phyloP scores from a whole-genome alignment of 768 basidiomycete genomes.

The Candolleomyces eurysporus region DNA sequence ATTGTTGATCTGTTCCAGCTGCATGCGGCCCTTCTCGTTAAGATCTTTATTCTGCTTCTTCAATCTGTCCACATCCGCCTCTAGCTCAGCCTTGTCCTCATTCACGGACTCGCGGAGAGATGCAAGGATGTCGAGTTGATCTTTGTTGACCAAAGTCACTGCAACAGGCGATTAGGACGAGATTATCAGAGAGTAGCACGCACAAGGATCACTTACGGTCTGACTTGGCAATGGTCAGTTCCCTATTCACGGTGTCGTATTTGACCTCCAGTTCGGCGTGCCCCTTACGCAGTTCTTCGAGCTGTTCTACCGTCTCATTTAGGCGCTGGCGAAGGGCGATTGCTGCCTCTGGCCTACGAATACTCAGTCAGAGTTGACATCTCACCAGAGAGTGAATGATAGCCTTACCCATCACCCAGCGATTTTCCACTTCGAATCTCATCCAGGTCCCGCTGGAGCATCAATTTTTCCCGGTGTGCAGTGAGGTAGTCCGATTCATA shows the following conservation, averaged over 20 bases:
- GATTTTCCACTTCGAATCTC: conserved; percentile 88
- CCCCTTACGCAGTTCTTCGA: conserved; percentile 66
- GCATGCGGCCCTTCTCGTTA: conserved; percentile 83
- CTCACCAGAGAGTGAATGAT: conserved; percentile 6
- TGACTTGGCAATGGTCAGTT: conserved; percentile 81
- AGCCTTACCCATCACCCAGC: conserved; percentile 71
- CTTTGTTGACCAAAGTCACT: conserved; percentile 92
- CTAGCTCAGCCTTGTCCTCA: conserved; percentile 79
- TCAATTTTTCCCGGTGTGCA: conserved; percentile 78
- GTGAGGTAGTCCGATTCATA: conserved; percentile 88
- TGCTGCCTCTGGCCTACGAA: conserved; percentile 74
- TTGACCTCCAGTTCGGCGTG: conserved; percentile 72
- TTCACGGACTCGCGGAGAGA: conserved; percentile 85
- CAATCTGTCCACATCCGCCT: conserved; percentile 62
- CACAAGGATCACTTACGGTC: conserved; percentile 57
- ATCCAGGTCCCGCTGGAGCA: conserved; percentile 79
- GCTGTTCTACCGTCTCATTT: conserved; percentile 82
- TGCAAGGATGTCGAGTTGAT: conserved; percentile 87
- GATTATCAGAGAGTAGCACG: not conserved
- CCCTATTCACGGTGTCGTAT: conserved; percentile 57
- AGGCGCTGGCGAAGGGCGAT: conserved; percentile 86
- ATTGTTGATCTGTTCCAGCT: conserved; percentile 82
- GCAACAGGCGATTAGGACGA: conserved; percentile 10
- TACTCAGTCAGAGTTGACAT: not conserved
- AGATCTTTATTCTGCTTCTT: conserved; percentile 69